Conservation (phyloP, 768 basidiomycete species). For the Leccinum rimulosum region DNA sequence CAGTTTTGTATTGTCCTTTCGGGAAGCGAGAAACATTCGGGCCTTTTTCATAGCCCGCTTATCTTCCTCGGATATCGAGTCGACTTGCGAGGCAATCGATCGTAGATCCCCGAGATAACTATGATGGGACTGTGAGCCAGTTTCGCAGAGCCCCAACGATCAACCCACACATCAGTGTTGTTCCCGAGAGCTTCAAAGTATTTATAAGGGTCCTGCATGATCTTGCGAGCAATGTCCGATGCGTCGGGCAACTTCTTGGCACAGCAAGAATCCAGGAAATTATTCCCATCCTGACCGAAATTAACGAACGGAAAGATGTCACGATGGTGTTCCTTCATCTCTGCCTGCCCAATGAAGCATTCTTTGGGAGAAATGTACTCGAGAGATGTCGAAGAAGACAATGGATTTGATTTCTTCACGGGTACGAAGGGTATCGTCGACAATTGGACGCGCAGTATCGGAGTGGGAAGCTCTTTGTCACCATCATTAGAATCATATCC, state of each 20-base stretch:
- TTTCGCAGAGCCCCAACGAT: background rate
- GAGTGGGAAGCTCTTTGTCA: slow-evolving; percentile 7
- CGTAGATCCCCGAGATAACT: slow-evolving; percentile 16
- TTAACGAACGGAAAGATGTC: slow-evolving; percentile 13
- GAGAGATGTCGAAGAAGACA: background rate
- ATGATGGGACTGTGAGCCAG: background rate
- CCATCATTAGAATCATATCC: slow-evolving; percentile 1
- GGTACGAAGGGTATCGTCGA: slow-evolving; percentile 14
- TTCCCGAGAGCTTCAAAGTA: slow-evolving; percentile 3
- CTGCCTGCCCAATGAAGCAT: slow-evolving; percentile 10
- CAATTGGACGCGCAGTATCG: slow-evolving; percentile 5
- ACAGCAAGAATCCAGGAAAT: slow-evolving; percentile 12
- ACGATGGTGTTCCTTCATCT: slow-evolving; percentile 8
- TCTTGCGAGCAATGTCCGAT: slow-evolving; percentile 11
- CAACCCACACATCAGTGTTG: slow-evolving; percentile 2
- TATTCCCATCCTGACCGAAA: slow-evolving; percentile 12
- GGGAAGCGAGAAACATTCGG: slow-evolving; percentile 9
- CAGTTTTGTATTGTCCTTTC: background rate
- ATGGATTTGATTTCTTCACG: background rate
- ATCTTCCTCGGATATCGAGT: slow-evolving; percentile 9
- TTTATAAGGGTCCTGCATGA: slow-evolving; percentile 3
- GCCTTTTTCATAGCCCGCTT: slow-evolving; percentile 9
- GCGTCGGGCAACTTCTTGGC: slow-evolving; percentile 15
- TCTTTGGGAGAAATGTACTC: slow-evolving; percentile 9
- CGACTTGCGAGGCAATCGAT: slow-evolving; percentile 10